Base-by-base conservation (phyloP, 148 eudicot genomes). In the Chenopodium suecicum region DNA sequence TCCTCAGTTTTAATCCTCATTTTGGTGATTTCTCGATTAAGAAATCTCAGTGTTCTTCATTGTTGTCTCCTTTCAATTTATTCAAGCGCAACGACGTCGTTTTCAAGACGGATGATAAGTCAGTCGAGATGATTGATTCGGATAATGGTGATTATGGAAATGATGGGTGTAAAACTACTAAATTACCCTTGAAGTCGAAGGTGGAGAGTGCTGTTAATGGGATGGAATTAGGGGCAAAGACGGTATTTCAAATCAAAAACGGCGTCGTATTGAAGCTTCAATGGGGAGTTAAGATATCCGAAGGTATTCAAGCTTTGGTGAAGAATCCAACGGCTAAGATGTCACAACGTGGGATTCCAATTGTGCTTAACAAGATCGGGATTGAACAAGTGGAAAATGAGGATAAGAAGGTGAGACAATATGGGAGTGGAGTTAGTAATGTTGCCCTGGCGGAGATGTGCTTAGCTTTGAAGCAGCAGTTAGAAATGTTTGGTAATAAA, bases 201-300 rank as follows among this genome's bases (percentile, higher is more conserved):
- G 77, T 86, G 14, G 88, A 84, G 29, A 83, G 76, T 2, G 80
- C 90, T 11, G 65, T 93, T 10, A 76, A 81, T 0, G 98, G 94
- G 29, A 56, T 78, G 82, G 91, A 89, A 82, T 70, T 92, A 5
- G 89, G 88, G 75, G 97, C 97, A 41, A 91, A 82, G 84, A 93
- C 97, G 58, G 58, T 70, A 16, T 63, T 95, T 9, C 96, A 96
- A 16, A 47, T 95, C 31, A 20, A 83, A 70, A 85, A 82, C 73
- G 80, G 84, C 17, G 97, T 92, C 76, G 87, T 87, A 46, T 78
- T 95, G 87, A 89, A 86, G 76, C 86, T 93, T 66, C 88, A 93
- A 31, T 95, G 98, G 98, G 97, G 98, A 1, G 78, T 95, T 19
- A 91, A 89, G 85, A 77, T 93, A 54, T 94, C 95, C 46, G 80